Evolutionary conservation across 1,284 basidiomycete species (phyloP), one percentile per base, ranked within the genome.

Genomic region (Apiotrichum sp.): DNA sequence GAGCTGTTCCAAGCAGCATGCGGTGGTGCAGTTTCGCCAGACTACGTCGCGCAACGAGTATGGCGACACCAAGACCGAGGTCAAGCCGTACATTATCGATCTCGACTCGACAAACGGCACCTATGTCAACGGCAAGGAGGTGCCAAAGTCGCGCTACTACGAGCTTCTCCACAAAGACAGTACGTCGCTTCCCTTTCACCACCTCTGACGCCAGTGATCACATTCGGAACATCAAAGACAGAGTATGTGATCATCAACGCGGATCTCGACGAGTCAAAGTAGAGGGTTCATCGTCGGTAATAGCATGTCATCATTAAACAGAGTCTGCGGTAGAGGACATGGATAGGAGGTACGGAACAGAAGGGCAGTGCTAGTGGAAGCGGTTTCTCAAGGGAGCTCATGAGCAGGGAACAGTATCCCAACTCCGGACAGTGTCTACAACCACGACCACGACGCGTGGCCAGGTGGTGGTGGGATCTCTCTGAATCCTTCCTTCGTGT

Each of bases 1-100:
- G 1, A 98, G 93, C 4, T 93, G 89, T 65, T 98, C 95, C 1
- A 99, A 99, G 72, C 96, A 99, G 72, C 96, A 99, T 70, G 93
- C 95, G 29, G 96, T 87, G 4, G 86, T 98, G 40, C 96, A 99
- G 77, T 93, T 88, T 78, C 87, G 95, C 29, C 86, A 87, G 67
- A 82, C 95, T 2, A 83, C 84, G 61, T 85, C 88, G 66, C 88
- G 87, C 67, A 89, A 95, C 72, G 92, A 98, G 71, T 90, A 86
- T 66, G 95, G 95, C 3, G 83, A 82, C 53, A 79, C 82, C 7
- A 91, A 88, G 69, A 80, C 83, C 9, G 77, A 81, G 1, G 82
- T 91, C 51, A 96, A 96, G 92, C 93, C 96, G 2, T 97, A 91
- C 72, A 83, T 97, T 51, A 93, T 97, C 61, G 95, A 99, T 74